phyloP scores from a whole-genome alignment of 768 basidiomycete species.

The Tulasnella sp. region DNA sequence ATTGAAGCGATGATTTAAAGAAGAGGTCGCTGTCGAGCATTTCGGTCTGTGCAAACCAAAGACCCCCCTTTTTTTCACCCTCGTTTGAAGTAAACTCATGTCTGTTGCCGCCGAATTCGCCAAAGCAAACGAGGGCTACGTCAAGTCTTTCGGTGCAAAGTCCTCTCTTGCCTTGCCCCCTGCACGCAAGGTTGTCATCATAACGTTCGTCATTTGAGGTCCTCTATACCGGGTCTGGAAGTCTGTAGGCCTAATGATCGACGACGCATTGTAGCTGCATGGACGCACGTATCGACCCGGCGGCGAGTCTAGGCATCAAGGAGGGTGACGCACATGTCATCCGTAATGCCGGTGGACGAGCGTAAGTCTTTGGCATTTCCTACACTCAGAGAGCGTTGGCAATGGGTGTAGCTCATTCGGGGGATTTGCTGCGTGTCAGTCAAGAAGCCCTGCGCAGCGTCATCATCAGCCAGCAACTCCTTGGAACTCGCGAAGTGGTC shows the following conservation, averaged over 20 bases:
- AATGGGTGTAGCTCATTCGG: neutral
- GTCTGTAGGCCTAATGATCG: neutral
- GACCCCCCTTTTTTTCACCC: neutral
- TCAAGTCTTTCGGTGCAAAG: conserved; percentile 35
- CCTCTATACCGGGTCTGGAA: conserved; percentile 13
- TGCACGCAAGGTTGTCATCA: conserved; percentile 34
- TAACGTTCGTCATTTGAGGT: conserved; percentile 21
- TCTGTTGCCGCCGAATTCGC: conserved; percentile 19
- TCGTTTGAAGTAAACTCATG: conserved; percentile 6
- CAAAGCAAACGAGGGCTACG: conserved; percentile 39
- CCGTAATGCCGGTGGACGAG: conserved; percentile 62
- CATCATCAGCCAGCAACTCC: conserved; percentile 62
- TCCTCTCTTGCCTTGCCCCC: conserved; percentile 38
- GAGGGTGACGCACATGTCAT: conserved; percentile 67
- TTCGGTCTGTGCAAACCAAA: neutral
- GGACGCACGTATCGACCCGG: conserved; percentile 63
- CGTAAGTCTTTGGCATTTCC: conserved; percentile 35
- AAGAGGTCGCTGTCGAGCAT: neutral
- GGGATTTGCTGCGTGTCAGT: conserved; percentile 30
- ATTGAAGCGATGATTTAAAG: neutral
- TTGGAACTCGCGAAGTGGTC: conserved; percentile 60
- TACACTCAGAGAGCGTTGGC: neutral
- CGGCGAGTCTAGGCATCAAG: conserved; percentile 50
- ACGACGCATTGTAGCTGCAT: conserved; percentile 49
- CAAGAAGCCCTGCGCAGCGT: conserved; percentile 58